Conservation (phyloP, 371 early-diverging fungal species). For the Mucor racemosus region DNA sequence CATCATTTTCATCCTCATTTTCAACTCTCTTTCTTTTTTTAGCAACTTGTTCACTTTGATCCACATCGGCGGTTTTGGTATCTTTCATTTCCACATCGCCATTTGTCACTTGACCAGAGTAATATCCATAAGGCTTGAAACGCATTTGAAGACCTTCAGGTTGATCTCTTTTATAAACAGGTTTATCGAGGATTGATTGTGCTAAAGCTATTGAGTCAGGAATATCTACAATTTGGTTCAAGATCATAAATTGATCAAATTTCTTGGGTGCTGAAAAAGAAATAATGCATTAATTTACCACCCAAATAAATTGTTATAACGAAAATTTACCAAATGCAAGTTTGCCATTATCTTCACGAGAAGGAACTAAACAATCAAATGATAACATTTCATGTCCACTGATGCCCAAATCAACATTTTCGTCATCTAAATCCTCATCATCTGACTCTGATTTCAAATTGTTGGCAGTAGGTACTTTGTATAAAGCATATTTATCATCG, state of each 20-base stretch:
- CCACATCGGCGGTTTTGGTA: background rate
- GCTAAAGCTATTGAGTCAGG: slow-evolving; percentile 46
- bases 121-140: slow-evolving; percentile 52
- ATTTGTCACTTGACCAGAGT: slow-evolving; percentile 26
- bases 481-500: slow-evolving; percentile 35
- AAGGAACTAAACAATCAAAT: slow-evolving; percentile 47
- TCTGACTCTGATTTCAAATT: slow-evolving; percentile 15
- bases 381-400: slow-evolving; percentile 58
- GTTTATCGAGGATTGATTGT: slow-evolving; percentile 40
- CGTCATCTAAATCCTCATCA: slow-evolving; percentile 21
- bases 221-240: slow-evolving; percentile 49
- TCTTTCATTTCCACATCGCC: background rate
- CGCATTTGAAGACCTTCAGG: slow-evolving; percentile 54
- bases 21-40: slow-evolving; percentile 25
- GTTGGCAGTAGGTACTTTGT: slow-evolving; percentile 34
- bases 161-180: slow-evolving; percentile 47
- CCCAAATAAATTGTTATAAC: too few relatives aligned
- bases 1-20: slow-evolving; percentile 17
- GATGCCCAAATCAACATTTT: slow-evolving; percentile 37
- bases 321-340: slow-evolving; percentile 34
- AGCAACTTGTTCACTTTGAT: background rate
- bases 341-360: slow-evolving; percentile 36
- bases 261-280: slow-evolving; percentile 37
- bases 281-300: background rate
- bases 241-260: slow-evolving; percentile 41